These are phyloP conservation scores for Arachis stenosperma DNA, from an alignment of 306 rosid species.

Conservation along the genomic window DNA sequence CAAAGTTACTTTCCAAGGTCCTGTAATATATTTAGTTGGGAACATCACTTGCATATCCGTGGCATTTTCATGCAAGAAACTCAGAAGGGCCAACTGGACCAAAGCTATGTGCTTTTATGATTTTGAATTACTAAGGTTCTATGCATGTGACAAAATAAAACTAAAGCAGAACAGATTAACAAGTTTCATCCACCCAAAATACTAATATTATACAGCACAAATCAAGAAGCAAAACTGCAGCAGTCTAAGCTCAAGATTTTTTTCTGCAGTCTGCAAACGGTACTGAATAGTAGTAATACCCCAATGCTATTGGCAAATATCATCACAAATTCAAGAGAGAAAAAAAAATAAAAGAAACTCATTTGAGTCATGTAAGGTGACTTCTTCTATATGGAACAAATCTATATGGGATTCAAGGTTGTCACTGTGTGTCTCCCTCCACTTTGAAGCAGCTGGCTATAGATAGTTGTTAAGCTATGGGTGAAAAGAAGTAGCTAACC, in stretches of 20 bases:
- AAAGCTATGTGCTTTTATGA: neutral
- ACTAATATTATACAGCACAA: neutral
- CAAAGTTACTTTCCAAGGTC: slow-evolving; percentile 15
- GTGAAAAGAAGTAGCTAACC: slow-evolving; percentile 13
- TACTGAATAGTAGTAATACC: neutral
- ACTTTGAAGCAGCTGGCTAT: slow-evolving; percentile 2
- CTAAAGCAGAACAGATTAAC: neutral
- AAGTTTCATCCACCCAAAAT: neutral
- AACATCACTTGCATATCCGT: neutral
- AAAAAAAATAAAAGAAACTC: neutral
- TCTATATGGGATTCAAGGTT: neutral
- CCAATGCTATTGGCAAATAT: neutral
- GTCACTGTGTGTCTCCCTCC: neutral
- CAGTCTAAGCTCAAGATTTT: neutral
- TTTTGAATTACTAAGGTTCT: neutral
- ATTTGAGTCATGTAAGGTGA: neutral
- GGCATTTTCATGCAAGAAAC: slow-evolving; percentile 11
- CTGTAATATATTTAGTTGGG: neutral
- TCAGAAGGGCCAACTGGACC: neutral
- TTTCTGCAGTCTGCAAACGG: neutral
- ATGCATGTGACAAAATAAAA: neutral
- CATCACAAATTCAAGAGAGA: neutral
- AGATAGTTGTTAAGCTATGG: neutral
- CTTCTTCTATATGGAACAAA: neutral
- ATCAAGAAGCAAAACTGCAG: slow-evolving; percentile 1